phyloP scores from a whole-genome alignment of 306 rosid species.

The Trifolium dubium region DNA sequence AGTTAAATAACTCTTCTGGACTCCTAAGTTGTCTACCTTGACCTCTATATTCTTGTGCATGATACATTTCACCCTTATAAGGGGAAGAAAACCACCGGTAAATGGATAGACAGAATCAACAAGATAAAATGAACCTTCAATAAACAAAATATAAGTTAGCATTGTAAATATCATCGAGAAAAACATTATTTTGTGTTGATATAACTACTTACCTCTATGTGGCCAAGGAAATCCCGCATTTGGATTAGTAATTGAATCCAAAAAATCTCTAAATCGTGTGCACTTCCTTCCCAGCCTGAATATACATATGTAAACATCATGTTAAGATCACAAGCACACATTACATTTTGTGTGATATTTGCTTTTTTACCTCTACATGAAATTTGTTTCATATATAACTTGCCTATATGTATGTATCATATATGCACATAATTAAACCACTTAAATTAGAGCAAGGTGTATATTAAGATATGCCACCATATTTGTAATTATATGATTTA shows the following conservation, averaged over 20 bases:
- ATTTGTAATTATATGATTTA: too few relatives aligned
- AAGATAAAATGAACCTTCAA: not conserved
- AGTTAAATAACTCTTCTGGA: not conserved
- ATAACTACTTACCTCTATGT: too few relatives aligned
- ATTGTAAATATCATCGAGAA: too few relatives aligned
- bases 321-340: slow-evolving; percentile 4
- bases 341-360: not conserved
- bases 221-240: too few relatives aligned
- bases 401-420: too few relatives aligned
- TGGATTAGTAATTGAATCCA: too few relatives aligned
- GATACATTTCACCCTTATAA: not conserved
- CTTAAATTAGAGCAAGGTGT: too few relatives aligned
- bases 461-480: too few relatives aligned
- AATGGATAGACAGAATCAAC: not conserved
- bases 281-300: not conserved
- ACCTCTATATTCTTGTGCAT: not conserved
- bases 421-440: too few relatives aligned
- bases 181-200: too few relatives aligned
- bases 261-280: not conserved
- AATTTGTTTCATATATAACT: not conserved
- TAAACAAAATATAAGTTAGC: not conserved
- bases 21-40: not conserved
- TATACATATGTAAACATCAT: slow-evolving; percentile 8
- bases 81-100: not conserved
- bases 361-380: not conserved